phyloP scores from a whole-genome alignment of 2,329 filamentous ascomycete genomes.

The Aspergillus texensis region DNA sequence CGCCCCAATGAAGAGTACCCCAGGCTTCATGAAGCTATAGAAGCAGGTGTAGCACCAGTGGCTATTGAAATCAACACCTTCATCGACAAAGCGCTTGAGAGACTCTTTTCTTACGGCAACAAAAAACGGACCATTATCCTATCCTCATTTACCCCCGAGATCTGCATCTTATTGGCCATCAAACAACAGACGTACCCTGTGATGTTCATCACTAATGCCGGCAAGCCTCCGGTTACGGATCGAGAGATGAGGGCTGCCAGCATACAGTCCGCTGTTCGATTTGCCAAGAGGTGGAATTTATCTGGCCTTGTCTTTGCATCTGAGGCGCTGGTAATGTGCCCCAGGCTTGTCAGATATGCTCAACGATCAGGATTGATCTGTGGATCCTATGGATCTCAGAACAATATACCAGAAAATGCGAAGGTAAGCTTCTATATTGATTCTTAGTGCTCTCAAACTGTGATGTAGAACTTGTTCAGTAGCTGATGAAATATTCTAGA shows the following conservation, averaged over 20 bases:
- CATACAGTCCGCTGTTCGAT: slow-evolving; percentile 41
- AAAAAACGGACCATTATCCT: slow-evolving; percentile 35
- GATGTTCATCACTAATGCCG: slow-evolving; percentile 33
- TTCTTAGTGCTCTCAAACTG: neutral
- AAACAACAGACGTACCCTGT: slow-evolving; percentile 29
- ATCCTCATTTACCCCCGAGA: slow-evolving; percentile 31
- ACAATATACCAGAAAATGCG: slow-evolving; percentile 23
- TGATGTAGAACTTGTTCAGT: slow-evolving; percentile 16
- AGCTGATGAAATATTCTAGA: slow-evolving; percentile 5
- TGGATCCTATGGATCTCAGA: slow-evolving; percentile 40
- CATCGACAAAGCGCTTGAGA: slow-evolving; percentile 40
- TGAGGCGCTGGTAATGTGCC: slow-evolving; percentile 41
- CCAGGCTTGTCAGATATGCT: slow-evolving; percentile 38
- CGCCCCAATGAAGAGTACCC: slow-evolving; percentile 41
- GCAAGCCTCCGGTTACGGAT: slow-evolving; percentile 29
- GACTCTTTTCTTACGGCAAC: slow-evolving; percentile 27
- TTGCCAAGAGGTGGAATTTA: slow-evolving; percentile 43
- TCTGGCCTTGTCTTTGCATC: slow-evolving; percentile 41
- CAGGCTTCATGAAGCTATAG: slow-evolving; percentile 40
- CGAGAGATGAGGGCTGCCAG: slow-evolving; percentile 34
- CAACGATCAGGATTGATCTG: slow-evolving; percentile 37
- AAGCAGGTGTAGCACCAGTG: slow-evolving; percentile 36
- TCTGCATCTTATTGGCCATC: slow-evolving; percentile 28
- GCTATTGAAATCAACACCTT: slow-evolving; percentile 45
- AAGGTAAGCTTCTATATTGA: slow-evolving; percentile 2